phyloP scores from a whole-genome alignment of 345 rosid genomes.

The Camelina neglecta region DNA sequence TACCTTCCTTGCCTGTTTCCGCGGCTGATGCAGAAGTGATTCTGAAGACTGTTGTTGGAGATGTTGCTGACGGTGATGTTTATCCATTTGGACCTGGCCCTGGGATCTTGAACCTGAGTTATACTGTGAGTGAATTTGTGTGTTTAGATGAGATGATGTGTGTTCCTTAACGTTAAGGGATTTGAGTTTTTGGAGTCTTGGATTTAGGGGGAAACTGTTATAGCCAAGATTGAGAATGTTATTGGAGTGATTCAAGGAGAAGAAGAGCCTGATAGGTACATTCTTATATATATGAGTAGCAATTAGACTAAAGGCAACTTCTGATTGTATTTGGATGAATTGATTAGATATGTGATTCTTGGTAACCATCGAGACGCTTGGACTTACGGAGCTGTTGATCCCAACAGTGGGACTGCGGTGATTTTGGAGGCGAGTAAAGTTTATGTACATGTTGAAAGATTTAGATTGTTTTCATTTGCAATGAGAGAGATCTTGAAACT shows the following conservation, averaged over 20 bases:
- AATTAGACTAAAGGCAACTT: neutral
- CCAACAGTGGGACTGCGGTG: slow-evolving; percentile 85
- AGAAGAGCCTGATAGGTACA: slow-evolving; percentile 87
- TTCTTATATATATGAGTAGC: neutral
- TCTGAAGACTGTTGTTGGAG: slow-evolving; percentile 58
- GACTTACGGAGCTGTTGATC: slow-evolving; percentile 93
- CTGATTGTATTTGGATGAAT: neutral
- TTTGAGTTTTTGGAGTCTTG: neutral
- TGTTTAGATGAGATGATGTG: slow-evolving; percentile 1
- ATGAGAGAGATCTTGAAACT: slow-evolving; percentile 19
- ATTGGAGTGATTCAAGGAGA: slow-evolving; percentile 75
- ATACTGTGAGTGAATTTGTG: slow-evolving; percentile 62
- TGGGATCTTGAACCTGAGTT: slow-evolving; percentile 63
- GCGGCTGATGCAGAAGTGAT: slow-evolving; percentile 73
- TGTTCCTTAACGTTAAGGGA: neutral
- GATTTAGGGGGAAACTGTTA: slow-evolving; percentile 66
- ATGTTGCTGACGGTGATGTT: slow-evolving; percentile 57
- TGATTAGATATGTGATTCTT: slow-evolving; percentile 63
- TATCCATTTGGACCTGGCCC: slow-evolving; percentile 86
- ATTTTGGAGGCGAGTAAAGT: slow-evolving; percentile 64
- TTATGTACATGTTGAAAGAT: neutral
- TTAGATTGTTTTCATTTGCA: neutral
- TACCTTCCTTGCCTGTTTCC: slow-evolving; percentile 81
- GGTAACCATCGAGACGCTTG: slow-evolving; percentile 96
- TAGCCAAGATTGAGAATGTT: slow-evolving; percentile 75